Percentiles rank a stretch among this genome's conserved stretches.
These are phyloP conservation scores for Penicillium digitatum DNA, from an alignment of 2,329 filamentous ascomycete genomes.

Conservation along the genomic window DNA sequence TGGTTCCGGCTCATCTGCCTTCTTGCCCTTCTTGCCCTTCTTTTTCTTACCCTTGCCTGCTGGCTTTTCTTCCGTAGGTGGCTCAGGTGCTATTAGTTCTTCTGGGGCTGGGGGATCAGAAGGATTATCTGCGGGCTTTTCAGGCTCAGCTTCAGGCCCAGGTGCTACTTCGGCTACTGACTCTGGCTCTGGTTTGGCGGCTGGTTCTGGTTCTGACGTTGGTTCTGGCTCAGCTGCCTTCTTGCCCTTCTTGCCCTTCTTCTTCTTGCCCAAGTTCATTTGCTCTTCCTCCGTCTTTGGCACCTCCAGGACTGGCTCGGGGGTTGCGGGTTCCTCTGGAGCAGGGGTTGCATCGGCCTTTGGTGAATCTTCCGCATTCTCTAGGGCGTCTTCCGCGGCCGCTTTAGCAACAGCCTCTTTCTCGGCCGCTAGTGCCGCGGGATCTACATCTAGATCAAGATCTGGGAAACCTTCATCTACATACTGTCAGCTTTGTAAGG, in stretches of 20 bases:
- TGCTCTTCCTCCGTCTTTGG: background rate
- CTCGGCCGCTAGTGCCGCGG: slow-evolving; percentile 32
- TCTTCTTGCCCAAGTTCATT: slow-evolving; percentile 13
- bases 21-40: slow-evolving; percentile 13
- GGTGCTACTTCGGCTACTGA: background rate
- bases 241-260: slow-evolving; percentile 13
- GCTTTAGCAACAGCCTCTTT: slow-evolving; percentile 33
- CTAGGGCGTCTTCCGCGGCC: slow-evolving; percentile 32
- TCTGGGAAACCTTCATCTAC: slow-evolving; percentile 37
- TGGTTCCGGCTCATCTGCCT: slow-evolving; percentile 8
- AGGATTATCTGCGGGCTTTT: no score
- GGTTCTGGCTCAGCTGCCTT: slow-evolving; percentile 8
- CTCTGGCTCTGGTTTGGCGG: slow-evolving; percentile 1
- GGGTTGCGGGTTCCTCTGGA: slow-evolving; percentile 1
- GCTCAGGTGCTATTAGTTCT: background rate
- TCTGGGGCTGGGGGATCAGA: background rate
- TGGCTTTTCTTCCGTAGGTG: slow-evolving; percentile 3
- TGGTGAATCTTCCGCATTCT: slow-evolving; percentile 16
- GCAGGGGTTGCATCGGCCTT: slow-evolving; percentile 1
- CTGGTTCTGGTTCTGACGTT: slow-evolving; percentile 6
- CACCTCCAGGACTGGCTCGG: slow-evolving; percentile 7
- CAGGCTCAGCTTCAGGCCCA: no score
- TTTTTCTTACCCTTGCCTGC: slow-evolving; percentile 15
- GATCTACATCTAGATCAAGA: slow-evolving; percentile 29
- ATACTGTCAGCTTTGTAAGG: slow-evolving; percentile 1